A percentile compares a stretch with the other conserved stretches of the same genome.
These are phyloP conservation scores for Lasiodiplodia sp. DNA, from an alignment of 2,329 filamentous ascomycete species.

Conservation along the genomic window DNA sequence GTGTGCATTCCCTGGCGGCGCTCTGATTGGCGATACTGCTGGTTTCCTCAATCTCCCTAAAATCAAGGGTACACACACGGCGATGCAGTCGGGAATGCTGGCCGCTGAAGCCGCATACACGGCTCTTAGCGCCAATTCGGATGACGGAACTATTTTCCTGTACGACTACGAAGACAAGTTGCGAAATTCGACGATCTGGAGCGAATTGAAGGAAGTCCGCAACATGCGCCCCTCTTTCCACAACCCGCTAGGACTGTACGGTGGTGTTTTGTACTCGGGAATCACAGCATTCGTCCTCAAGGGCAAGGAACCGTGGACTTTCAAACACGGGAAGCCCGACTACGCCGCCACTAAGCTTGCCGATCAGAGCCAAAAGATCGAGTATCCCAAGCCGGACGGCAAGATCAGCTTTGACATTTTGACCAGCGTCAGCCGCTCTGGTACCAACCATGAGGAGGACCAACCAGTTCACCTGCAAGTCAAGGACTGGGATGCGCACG, in stretches of 20 bases:
- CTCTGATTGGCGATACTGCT: conserved; percentile 93
- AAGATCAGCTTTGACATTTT: conserved; percentile 95
- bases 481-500: conserved; percentile 92
- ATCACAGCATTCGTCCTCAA: conserved; percentile 88
- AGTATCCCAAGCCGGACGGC: conserved; percentile 95
- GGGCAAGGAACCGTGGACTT: conserved; percentile 87
- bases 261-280: conserved; percentile 90
- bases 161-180: conserved; percentile 93
- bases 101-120: conserved; percentile 89
- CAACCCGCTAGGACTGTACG: conserved; percentile 83
- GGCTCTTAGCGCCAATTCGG: conserved; percentile 62
- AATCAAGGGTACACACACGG: conserved; percentile 97
- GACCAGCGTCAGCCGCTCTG: conserved; percentile 92
- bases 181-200: conserved; percentile 87
- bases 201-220: conserved; percentile 90
- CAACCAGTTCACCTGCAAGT: conserved; percentile 97
- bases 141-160: conserved; percentile 79
- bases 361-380: conserved; percentile 83
- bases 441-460: conserved; percentile 98
- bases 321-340: conserved; percentile 83
- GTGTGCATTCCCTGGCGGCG: conserved; percentile 93
- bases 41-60: conserved; percentile 98
- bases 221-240: conserved; percentile 98
- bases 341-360: conserved; percentile 80
- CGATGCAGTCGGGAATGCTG: conserved; percentile 97